A percentile compares a stretch with the other conserved stretches of the same genome.
These are phyloP conservation scores for Pythium periplocum DNA, from an alignment of 352 stramenopile genomes.

Conservation along the genomic window DNA sequence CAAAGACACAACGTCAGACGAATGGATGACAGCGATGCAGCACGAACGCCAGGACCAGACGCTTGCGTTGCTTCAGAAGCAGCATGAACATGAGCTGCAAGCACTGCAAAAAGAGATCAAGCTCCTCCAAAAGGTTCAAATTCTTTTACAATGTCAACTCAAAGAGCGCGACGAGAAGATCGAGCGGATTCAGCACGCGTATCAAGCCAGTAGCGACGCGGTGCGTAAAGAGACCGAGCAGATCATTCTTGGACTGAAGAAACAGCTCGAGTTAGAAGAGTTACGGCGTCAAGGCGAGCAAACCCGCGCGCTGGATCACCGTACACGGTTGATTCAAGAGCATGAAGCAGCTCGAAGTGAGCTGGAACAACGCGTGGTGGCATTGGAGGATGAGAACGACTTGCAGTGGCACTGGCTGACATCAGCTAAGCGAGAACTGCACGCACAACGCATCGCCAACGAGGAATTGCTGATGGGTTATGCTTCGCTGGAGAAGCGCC, in stretches of 20 bases:
- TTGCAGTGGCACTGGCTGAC: constrained; percentile 69
- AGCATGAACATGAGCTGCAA: constrained; percentile 39
- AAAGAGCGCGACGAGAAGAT: constrained; percentile 25
- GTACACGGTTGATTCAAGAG: constrained; percentile 35
- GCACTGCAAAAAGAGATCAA: constrained; percentile 42
- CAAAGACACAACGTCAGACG: constrained; percentile 52
- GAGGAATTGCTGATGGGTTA: constrained; percentile 61
- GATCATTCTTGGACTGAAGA: constrained; percentile 35
- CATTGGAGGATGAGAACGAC: constrained; percentile 28
- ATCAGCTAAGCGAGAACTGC: constrained; percentile 52
- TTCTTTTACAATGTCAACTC: constrained; percentile 31
- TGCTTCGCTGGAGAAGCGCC: constrained; percentile 61
- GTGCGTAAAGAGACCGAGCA: constrained; percentile 41
- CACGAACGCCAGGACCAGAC: constrained; percentile 44
- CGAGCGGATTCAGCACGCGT: constrained; percentile 31
- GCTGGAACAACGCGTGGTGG: constrained; percentile 31
- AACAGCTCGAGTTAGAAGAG: constrained; percentile 29
- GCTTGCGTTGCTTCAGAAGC: constrained; percentile 33
- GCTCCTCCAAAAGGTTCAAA: constrained; percentile 33
- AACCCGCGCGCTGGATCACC: constrained; percentile 20
- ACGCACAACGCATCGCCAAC: constrained; percentile 61
- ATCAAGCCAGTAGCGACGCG: constrained; percentile 43
- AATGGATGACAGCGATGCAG: constrained; percentile 68
- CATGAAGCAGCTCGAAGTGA: constrained; percentile 33
- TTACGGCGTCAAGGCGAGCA: constrained; percentile 26